A percentile compares a stretch with the other conserved stretches of the same genome.
phyloP scores from a whole-genome alignment of 73 alveolate genomes.

The Tetrahymena borealis region DNA sequence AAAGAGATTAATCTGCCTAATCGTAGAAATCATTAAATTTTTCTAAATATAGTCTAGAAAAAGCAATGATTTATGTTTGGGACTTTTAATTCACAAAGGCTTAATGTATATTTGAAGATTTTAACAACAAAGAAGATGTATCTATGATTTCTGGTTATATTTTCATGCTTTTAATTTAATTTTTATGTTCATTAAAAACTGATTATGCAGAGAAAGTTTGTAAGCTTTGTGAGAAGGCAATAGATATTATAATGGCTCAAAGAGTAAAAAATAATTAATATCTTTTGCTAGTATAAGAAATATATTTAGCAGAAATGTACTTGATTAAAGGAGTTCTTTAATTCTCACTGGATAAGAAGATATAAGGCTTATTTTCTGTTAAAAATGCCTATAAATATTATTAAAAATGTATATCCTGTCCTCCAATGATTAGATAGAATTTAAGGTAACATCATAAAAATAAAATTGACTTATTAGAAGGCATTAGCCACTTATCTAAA shows the following conservation, averaged over 20 bases:
- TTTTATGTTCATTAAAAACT: background rate
- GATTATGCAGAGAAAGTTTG: background rate
- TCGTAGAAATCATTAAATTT: background rate
- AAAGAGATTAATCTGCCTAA: background rate
- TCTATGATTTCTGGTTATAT: background rate
- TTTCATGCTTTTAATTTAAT: background rate
- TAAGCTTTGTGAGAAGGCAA: background rate
- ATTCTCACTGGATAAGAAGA: background rate
- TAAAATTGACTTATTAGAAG: background rate
- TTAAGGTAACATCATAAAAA: background rate
- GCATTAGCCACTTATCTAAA: background rate
- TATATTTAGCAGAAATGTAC: background rate
- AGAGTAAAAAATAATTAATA: background rate
- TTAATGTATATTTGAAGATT: background rate
- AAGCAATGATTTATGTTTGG: background rate
- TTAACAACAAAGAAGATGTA: background rate
- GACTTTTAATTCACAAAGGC: background rate
- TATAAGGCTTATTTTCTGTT: background rate
- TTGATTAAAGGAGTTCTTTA: background rate
- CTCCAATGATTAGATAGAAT: background rate
- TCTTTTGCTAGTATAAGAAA: background rate
- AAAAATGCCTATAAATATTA: background rate
- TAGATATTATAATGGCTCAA: background rate
- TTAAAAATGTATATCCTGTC: background rate
- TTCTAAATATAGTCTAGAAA: background rate